Evolutionary conservation across 345 rosid species (phyloP).

Genomic region (Trapa bicornis): DNA sequence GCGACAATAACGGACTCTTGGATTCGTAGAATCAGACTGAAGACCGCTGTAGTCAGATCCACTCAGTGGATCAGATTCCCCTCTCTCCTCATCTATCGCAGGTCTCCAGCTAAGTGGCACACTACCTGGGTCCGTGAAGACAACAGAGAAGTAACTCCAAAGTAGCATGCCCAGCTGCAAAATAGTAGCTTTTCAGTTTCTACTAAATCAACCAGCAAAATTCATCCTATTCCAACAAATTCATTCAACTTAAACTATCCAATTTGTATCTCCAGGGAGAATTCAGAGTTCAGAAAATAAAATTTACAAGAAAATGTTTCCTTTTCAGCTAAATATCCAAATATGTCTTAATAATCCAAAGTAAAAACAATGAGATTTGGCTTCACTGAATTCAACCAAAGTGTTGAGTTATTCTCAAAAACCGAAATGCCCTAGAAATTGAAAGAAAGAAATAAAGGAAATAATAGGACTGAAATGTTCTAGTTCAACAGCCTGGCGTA

Average conservation of each 20-base stretch:
- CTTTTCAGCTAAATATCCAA: not conserved
- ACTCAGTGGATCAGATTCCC: conserved; percentile 65
- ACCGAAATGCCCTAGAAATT: not conserved
- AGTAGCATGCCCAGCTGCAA: conserved; percentile 80
- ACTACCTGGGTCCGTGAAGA: conserved; percentile 82
- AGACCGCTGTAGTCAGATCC: conserved; percentile 41
- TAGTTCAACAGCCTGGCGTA: not conserved
- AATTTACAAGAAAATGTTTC: not conserved
- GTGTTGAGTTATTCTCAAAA: not conserved
- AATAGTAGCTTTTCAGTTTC: not conserved
- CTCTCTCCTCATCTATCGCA: conserved; percentile 62
- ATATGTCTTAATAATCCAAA: not conserved
- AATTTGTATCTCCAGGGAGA: not conserved
- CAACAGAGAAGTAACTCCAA: conserved; percentile 96
- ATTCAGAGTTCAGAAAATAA: not conserved
- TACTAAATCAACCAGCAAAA: not conserved
- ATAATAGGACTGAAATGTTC: not conserved
- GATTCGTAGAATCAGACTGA: conserved; percentile 48
- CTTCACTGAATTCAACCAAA: not conserved
- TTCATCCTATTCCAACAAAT: not conserved
- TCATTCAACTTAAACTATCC: not conserved
- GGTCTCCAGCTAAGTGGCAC: conserved; percentile 92
- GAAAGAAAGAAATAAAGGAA: too few relatives aligned
- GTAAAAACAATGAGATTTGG: not conserved
- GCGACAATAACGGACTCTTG: conserved; percentile 64